Conservation (phyloP, 140 eudicot species). For the Erigeron philadelphicus region DNA sequence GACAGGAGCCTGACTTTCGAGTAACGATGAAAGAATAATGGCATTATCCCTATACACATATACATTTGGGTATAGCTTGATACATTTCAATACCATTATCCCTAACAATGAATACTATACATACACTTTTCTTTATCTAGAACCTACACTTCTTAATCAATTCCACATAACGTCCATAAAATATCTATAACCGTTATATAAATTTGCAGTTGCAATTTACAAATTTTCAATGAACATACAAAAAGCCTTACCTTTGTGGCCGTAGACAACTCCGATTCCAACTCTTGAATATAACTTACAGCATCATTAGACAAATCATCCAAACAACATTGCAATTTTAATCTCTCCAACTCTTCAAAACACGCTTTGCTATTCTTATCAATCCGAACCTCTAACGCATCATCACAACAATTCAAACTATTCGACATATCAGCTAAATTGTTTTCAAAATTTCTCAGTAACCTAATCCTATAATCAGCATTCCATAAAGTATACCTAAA, state of each 20-base stretch:
- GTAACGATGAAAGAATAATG: too few relatives aligned
- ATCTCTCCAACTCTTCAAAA: constrained; percentile 28
- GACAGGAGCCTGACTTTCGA: too few relatives aligned
- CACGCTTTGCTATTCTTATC: constrained; percentile 25
- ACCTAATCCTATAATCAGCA: constrained; percentile 51
- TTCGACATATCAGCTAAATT: not conserved
- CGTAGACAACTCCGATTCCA: constrained; percentile 47
- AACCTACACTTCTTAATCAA: not conserved
- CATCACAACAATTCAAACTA: constrained; percentile 25
- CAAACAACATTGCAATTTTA: constrained; percentile 26
- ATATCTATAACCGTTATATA: not conserved
- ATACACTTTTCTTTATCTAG: not conserved
- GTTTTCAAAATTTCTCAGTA: too few relatives aligned
- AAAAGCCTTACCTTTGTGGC: constrained; percentile 43
- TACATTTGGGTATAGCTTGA: too few relatives aligned
- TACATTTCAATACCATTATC: not conserved
- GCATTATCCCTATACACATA: too few relatives aligned
- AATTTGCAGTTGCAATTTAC: not conserved
- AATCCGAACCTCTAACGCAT: constrained; percentile 23
- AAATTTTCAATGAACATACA: not conserved
- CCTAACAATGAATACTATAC: too few relatives aligned
- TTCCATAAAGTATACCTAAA: constrained; percentile 69
- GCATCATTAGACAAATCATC: constrained; percentile 55
- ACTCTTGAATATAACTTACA: constrained; percentile 46
- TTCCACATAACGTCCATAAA: not conserved